Evolutionary conservation across 164 flowering plant genomes (phyloP).

Genomic region (Tinospora cordifolia): DNA sequence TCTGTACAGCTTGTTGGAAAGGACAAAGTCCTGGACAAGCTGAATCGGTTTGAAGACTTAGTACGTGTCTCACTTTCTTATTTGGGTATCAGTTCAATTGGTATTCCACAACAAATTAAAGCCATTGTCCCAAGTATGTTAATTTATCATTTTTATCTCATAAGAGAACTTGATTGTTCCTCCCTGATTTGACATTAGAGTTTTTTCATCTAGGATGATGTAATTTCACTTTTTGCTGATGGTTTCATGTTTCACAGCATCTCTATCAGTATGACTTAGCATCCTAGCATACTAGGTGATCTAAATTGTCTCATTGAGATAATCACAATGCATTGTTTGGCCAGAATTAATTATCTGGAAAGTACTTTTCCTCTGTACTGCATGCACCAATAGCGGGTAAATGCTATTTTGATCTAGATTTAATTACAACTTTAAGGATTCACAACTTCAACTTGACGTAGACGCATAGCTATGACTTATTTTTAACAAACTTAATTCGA

Average conservation of each 20-base stretch:
- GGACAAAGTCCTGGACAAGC: constrained; percentile 68
- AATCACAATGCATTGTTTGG: no score
- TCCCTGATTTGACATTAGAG: not conserved
- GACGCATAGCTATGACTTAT: no score
- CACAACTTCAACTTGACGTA: no score
- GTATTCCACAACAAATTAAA: constrained; percentile 31
- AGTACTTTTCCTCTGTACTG: no score
- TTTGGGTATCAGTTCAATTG: constrained; percentile 65
- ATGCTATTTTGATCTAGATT: no score
- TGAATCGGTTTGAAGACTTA: constrained; percentile 71
- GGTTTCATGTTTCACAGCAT: not conserved
- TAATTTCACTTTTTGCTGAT: not conserved
- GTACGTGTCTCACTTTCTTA: constrained; percentile 55
- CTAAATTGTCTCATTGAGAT: no score
- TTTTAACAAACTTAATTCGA: no score
- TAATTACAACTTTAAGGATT: no score
- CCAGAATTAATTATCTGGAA: no score
- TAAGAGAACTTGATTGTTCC: not conserved
- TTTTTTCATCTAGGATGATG: not conserved
- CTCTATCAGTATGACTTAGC: no score
- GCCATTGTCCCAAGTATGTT: constrained; percentile 62
- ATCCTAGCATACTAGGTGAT: no score
- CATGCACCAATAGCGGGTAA: no score
- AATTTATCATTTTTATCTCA: not conserved
- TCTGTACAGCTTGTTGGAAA: constrained; percentile 68